phyloP scores from a whole-genome alignment of 164 flowering plant species.

The Euptelea pleiosperma region DNA sequence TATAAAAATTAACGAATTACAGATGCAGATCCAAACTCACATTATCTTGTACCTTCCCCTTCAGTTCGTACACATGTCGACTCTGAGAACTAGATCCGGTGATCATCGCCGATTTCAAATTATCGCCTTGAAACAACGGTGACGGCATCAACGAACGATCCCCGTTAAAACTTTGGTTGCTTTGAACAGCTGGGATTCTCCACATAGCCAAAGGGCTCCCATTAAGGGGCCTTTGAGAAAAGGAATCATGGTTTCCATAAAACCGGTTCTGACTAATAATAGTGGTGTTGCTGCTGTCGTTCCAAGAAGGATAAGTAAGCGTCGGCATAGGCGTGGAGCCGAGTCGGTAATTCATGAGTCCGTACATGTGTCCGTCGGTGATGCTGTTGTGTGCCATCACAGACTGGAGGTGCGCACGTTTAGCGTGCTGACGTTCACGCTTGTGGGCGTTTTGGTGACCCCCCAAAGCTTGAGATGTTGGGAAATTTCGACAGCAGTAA shows the following conservation, averaged over 20 bases:
- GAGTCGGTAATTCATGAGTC: slow-evolving; percentile 41
- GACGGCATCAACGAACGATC: slow-evolving; percentile 19
- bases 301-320: slow-evolving; percentile 27
- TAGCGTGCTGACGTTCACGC: slow-evolving; percentile 84
- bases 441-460: slow-evolving; percentile 98
- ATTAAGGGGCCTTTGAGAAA: slow-evolving; percentile 52
- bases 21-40: slow-evolving; percentile 95
- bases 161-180: slow-evolving; percentile 18
- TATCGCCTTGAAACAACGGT: slow-evolving; percentile 29
- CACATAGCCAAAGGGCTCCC: slow-evolving; percentile 73
- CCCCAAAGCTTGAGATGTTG: slow-evolving; percentile 91
- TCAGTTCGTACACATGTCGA: slow-evolving; percentile 35
- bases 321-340: slow-evolving; percentile 19
- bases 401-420: slow-evolving; percentile 77
- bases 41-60: slow-evolving; percentile 50
- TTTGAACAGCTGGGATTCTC: slow-evolving; percentile 55
- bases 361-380: slow-evolving; percentile 48
- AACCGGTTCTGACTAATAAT: slow-evolving; percentile 21
- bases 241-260: slow-evolving; percentile 34
- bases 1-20: slow-evolving; percentile 35
- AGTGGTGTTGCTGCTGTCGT: slow-evolving; percentile 3
- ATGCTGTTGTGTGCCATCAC: slow-evolving; percentile 45
- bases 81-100: slow-evolving; percentile 21
- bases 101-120: slow-evolving; percentile 16
- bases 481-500: slow-evolving; percentile 85